Conservation (phyloP, 495 filamentous ascomycete genomes). For the Penicillium dipodomyicola region DNA sequence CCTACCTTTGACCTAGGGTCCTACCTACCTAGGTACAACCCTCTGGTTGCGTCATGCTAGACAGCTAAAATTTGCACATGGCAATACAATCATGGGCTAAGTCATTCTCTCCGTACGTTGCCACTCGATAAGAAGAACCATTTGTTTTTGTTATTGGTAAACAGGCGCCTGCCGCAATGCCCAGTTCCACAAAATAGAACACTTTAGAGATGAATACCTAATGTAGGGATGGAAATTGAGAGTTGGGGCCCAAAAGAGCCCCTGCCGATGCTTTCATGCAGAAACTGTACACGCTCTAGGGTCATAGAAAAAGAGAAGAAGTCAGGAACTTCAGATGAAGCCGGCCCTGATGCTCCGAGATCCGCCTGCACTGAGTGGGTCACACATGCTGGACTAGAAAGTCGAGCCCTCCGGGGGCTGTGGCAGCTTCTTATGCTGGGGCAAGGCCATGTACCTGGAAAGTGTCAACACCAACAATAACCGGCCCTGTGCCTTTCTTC, state of each 20-base stretch:
- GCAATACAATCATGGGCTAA: not conserved
- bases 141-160: constrained; percentile 3
- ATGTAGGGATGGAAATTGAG: constrained; percentile 15
- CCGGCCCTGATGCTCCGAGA: constrained; percentile 38
- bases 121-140: not conserved
- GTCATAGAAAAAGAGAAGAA: constrained; percentile 23
- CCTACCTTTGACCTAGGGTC: not conserved
- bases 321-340: constrained; percentile 29
- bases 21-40: no score
- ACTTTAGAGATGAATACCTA: constrained; percentile 4
- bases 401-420: constrained; percentile 88
- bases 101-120: not conserved
- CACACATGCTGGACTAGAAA: constrained; percentile 44
- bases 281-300: constrained; percentile 45
- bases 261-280: constrained; percentile 40
- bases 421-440: constrained; percentile 88
- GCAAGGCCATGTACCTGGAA: constrained; percentile 87
- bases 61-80: not conserved
- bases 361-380: constrained; percentile 20
- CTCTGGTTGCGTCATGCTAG: not conserved
- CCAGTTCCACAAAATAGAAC: constrained; percentile 1
- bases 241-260: constrained; percentile 28
- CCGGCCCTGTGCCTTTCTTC: not conserved
- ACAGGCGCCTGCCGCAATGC: constrained; percentile 12
- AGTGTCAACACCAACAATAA: constrained; percentile 10